These are phyloP conservation scores for Rhytidhysteron rufulum DNA, from an alignment of 2,329 filamentous ascomycete genomes.

Conservation along the genomic window DNA sequence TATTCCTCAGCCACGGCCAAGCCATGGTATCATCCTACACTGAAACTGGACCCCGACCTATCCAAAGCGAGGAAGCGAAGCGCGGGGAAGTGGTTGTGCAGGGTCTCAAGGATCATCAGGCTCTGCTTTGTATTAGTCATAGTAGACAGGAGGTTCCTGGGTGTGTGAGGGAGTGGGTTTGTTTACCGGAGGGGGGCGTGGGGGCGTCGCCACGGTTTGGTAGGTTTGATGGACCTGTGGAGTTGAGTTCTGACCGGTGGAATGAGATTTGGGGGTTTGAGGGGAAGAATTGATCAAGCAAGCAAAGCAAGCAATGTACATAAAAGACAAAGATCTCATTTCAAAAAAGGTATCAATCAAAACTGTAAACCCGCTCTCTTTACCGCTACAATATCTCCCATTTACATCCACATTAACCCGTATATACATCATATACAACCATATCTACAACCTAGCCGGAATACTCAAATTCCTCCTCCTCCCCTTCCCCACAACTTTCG, in stretches of 20 bases:
- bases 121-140: constrained; percentile 89
- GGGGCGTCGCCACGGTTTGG: constrained; percentile 64
- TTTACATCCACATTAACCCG: no score
- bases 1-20: constrained; percentile 63
- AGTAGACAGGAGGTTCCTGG: constrained; percentile 85
- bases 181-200: constrained; percentile 72
- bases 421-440: no score
- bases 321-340: no score
- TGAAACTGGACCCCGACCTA: constrained; percentile 25
- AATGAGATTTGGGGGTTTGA: constrained; percentile 56
- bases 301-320: no score
- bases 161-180: constrained; percentile 79
- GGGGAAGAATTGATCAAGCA: background rate
- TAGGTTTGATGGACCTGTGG: constrained; percentile 58
- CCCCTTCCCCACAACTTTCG: constrained; percentile 21
- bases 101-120: constrained; percentile 68
- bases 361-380: no score
- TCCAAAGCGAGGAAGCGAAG: constrained; percentile 40
- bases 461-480: constrained; percentile 31
- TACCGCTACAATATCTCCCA: no score
- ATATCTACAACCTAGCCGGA: constrained; percentile 23
- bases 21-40: constrained; percentile 28
- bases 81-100: constrained; percentile 49
- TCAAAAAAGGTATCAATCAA: no score
- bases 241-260: constrained; percentile 58